A percentile compares a stretch with the other conserved stretches of the same genome.
Conservation (phyloP, 345 rosid genomes). For the Dipteronia sinensis region DNA sequence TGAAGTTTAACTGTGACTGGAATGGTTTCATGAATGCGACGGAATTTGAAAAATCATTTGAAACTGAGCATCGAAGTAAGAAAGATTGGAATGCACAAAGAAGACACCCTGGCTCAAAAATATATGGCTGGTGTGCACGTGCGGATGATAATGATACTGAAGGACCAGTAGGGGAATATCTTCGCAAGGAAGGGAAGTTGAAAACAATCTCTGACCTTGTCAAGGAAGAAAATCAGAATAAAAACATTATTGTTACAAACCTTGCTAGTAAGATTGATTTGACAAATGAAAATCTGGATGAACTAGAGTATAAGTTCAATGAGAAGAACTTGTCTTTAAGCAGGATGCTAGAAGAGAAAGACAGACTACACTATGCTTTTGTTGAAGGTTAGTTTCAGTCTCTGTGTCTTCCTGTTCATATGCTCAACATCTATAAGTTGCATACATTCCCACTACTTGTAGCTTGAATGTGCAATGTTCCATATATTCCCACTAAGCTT, state of each 20-base stretch:
- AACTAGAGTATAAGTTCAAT: conserved; percentile 55
- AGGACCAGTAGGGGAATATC: conserved; percentile 70
- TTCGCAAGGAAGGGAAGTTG: conserved; percentile 61
- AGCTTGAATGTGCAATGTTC: not conserved
- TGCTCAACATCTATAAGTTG: conserved; percentile 12
- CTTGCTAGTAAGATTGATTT: conserved; percentile 55
- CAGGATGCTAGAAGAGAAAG: conserved; percentile 76
- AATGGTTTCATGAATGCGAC: conserved; percentile 56
- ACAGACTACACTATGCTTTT: conserved; percentile 57
- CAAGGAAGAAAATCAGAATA: conserved; percentile 45
- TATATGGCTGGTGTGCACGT: conserved; percentile 86
- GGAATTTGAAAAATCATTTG: conserved; percentile 71
- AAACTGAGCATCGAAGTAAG: conserved; percentile 41
- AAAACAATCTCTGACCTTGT: conserved; percentile 55
- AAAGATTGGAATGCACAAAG: conserved; percentile 56
- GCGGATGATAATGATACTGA: conserved; percentile 58
- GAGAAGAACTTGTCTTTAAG: conserved; percentile 60
- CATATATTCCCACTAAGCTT: not conserved
- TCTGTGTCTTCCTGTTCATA: not conserved
- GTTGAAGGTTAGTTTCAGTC: conserved; percentile 53
- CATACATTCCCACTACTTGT: not conserved
- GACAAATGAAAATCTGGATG: conserved; percentile 62
- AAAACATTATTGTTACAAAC: conserved; percentile 44
- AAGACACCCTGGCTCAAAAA: conserved; percentile 32
- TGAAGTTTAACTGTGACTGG: conserved; percentile 64